phyloP scores from a whole-genome alignment of 2,329 filamentous ascomycete species.

The Teratosphaeria gauchensis region DNA sequence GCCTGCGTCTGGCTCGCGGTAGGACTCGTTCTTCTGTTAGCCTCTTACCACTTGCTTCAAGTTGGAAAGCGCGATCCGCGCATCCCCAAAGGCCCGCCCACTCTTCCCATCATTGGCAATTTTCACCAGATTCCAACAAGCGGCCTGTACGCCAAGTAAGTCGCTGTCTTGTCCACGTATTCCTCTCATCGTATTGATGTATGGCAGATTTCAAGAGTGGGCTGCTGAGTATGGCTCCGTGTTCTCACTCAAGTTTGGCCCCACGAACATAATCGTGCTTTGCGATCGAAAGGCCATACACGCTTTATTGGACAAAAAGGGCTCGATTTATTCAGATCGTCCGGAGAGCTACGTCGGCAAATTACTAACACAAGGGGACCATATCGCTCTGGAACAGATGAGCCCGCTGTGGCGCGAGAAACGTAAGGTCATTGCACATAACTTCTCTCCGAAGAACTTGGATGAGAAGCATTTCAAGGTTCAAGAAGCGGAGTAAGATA shows the following conservation, averaged over 20 bases:
- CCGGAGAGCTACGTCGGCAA: conserved; percentile 4
- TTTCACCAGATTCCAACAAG: conserved; percentile 27
- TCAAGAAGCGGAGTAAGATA: conserved; percentile 35
- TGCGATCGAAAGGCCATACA: conserved; percentile 32
- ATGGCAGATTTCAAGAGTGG: conserved; percentile 18
- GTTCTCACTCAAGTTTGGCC: conserved; percentile 31
- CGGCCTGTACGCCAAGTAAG: background rate
- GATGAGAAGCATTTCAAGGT: conserved; percentile 35
- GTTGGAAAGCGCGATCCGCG: conserved; percentile 13
- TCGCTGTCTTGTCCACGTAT: background rate
- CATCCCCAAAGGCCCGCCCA: conserved; percentile 29
- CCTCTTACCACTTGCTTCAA: background rate
- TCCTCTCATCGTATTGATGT: background rate
- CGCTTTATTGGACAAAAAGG: conserved; percentile 38
- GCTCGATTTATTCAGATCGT: conserved; percentile 32
- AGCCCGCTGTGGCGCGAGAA: conserved; percentile 36
- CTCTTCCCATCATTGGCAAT: conserved; percentile 35
- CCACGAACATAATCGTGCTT: conserved; percentile 33
- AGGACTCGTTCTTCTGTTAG: too few relatives aligned
- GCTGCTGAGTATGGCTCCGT: conserved; percentile 20
- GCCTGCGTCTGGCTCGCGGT: too few relatives aligned
- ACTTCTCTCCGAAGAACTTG: conserved; percentile 32
- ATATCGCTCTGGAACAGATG: conserved; percentile 40
- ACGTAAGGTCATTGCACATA: conserved; percentile 38
- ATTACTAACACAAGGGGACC: conserved; percentile 39